A percentile compares a stretch with the other conserved stretches of the same genome.
These are phyloP conservation scores for Lepiota venenata DNA, from an alignment of 768 basidiomycete species.

Conservation along the genomic window DNA sequence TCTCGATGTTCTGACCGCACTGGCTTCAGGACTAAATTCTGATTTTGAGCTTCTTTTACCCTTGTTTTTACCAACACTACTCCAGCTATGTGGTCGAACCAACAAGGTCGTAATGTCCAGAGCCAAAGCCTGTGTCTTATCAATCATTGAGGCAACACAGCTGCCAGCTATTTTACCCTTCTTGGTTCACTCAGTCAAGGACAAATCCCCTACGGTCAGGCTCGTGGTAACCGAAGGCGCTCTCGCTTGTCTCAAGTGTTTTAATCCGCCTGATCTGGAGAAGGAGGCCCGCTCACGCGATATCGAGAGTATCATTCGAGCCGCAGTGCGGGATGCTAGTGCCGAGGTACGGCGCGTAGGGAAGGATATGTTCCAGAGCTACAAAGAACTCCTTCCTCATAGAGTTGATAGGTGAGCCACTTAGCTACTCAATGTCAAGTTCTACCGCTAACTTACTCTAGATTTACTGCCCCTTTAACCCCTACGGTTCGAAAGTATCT, in stretches of 20 bases:
- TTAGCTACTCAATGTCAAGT: conserved; percentile 1
- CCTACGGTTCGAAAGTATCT: conserved; percentile 79
- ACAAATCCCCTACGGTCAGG: conserved; percentile 67
- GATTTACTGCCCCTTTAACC: conserved; percentile 71
- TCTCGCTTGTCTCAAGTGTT: conserved; percentile 64
- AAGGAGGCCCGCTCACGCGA: conserved; percentile 61
- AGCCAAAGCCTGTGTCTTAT: conserved; percentile 54
- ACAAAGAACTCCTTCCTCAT: conserved; percentile 64
- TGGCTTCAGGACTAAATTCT: conserved; percentile 53
- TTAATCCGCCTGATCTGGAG: conserved; percentile 78
- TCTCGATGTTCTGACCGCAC: conserved; percentile 53
- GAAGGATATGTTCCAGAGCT: conserved; percentile 72
- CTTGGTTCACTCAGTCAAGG: conserved; percentile 55
- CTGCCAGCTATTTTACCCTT: conserved; percentile 60
- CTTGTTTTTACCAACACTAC: conserved; percentile 65
- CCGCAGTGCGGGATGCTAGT: conserved; percentile 67
- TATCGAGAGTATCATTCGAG: conserved; percentile 67
- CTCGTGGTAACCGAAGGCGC: conserved; percentile 64
- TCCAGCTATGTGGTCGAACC: conserved; percentile 65
- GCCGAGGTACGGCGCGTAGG: conserved; percentile 71
- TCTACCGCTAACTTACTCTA: conserved; percentile 22
- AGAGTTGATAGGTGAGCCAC: conserved; percentile 57
- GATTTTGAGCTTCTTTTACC: conserved; percentile 66
- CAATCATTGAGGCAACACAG: conserved; percentile 66
- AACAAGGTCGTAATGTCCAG: conserved; percentile 78